Conservation (phyloP, 805 yeast species). For the Starmerella lactis-condensi region DNA sequence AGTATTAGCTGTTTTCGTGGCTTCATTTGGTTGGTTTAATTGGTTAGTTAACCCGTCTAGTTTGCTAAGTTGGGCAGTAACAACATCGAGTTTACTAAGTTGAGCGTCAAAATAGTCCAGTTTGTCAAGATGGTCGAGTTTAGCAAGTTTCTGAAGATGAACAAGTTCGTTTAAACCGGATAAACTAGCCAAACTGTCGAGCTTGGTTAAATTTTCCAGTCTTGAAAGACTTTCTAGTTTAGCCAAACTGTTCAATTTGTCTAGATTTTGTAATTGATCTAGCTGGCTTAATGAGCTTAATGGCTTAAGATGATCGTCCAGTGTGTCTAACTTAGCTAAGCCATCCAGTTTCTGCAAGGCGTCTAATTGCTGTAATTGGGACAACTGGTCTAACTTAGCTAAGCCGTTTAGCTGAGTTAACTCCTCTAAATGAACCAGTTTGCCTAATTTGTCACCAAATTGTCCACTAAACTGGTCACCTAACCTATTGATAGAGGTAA, state of each 20-base stretch:
- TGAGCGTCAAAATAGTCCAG: constrained; percentile 1
- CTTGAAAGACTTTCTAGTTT: constrained; percentile 1
- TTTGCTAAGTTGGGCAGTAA: constrained; percentile 1
- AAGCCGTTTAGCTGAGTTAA: constrained; percentile 13
- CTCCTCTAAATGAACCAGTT: constrained; percentile 1
- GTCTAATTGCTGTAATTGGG: neutral
- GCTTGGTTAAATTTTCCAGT: constrained; percentile 4
- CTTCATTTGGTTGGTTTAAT: too few relatives aligned
- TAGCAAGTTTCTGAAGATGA: constrained; percentile 6
- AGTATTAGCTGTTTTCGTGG: too few relatives aligned
- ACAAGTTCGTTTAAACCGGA: constrained; percentile 4
- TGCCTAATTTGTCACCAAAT: neutral
- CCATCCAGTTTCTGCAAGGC: too few relatives aligned
- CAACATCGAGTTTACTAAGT: constrained; percentile 1
- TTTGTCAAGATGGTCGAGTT: constrained; percentile 4
- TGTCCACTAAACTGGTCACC: too few relatives aligned
- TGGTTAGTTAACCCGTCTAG: too few relatives aligned
- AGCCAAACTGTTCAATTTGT: neutral
- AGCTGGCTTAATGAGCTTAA: constrained; percentile 1
- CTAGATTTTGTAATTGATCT: neutral
- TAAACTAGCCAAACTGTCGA: too few relatives aligned
- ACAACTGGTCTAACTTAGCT: neutral
- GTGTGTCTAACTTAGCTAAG: constrained; percentile 1
- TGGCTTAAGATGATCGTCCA: constrained; percentile 1
- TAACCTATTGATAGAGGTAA: too few relatives aligned